phyloP scores from a whole-genome alignment of 345 rosid genomes.

The Aquilaria sinensis region DNA sequence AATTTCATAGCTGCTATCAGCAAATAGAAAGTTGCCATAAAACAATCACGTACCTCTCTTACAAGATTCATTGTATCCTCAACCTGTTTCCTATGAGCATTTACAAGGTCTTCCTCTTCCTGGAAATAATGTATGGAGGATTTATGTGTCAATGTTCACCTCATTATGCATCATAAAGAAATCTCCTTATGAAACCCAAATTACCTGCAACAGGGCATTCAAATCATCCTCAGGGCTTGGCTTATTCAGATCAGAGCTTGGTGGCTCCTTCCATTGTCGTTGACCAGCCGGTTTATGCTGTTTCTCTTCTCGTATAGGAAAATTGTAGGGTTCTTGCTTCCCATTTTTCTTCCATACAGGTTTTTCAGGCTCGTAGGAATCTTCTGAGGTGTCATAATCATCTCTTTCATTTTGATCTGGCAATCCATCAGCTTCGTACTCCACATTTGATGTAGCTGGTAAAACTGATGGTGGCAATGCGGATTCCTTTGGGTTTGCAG shows the following conservation, averaged over 20 bases:
- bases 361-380: constrained; percentile 62
- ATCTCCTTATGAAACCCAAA: background rate
- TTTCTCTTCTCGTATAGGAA: constrained; percentile 43
- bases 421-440: constrained; percentile 80
- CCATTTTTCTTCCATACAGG: constrained; percentile 62
- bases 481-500: constrained; percentile 72
- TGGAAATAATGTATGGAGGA: constrained; percentile 20
- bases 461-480: constrained; percentile 51
- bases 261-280: constrained; percentile 45
- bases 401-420: constrained; percentile 65
- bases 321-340: constrained; percentile 44
- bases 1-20: background rate
- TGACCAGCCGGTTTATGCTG: constrained; percentile 44
- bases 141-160: background rate
- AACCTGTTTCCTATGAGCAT: constrained; percentile 90
- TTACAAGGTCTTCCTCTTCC: constrained; percentile 98
- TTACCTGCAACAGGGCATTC: constrained; percentile 74
- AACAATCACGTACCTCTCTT: constrained; percentile 48
- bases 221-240: constrained; percentile 70
- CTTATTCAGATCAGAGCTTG: constrained; percentile 44
- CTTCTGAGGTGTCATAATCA: constrained; percentile 71
- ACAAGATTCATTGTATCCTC: constrained; percentile 97
- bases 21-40: background rate
- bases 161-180: constrained; percentile 1
- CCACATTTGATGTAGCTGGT: constrained; percentile 50